phyloP scores from a whole-genome alignment of 2,329 filamentous ascomycete species.

The Shiraia bambusicola region DNA sequence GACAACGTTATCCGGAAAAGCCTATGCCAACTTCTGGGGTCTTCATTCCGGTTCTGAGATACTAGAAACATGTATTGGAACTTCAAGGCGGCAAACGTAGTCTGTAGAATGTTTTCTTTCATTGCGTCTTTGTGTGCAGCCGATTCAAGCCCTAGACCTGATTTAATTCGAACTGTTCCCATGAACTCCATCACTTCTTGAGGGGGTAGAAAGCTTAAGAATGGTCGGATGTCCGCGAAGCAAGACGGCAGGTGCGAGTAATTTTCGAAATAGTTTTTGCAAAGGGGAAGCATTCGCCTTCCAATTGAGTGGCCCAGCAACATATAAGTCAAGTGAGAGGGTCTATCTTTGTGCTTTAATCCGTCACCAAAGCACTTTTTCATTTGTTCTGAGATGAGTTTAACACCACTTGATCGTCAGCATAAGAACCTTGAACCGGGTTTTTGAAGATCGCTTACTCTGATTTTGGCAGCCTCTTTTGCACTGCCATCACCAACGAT shows the following conservation, averaged over 20 bases:
- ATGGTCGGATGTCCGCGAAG: slow-evolving; percentile 32
- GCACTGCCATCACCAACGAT: slow-evolving; percentile 10
- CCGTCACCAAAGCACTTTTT: slow-evolving; percentile 15
- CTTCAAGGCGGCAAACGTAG: slow-evolving; percentile 25
- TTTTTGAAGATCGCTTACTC: slow-evolving; percentile 11
- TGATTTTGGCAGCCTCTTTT: slow-evolving; percentile 2
- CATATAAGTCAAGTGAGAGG: slow-evolving; percentile 19
- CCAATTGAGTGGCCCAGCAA: slow-evolving; percentile 11
- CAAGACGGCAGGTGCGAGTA: slow-evolving; percentile 24
- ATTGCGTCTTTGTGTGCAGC: neutral
- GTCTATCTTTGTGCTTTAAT: slow-evolving; percentile 13
- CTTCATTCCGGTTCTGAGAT: slow-evolving; percentile 10
- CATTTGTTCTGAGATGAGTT: slow-evolving; percentile 9
- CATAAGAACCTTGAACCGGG: neutral
- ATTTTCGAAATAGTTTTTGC: slow-evolving; percentile 26
- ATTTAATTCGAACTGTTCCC: slow-evolving; percentile 8
- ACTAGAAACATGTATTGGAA: slow-evolving; percentile 31
- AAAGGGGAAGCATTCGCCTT: slow-evolving; percentile 14
- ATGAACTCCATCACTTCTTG: slow-evolving; percentile 20
- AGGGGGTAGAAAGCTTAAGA: slow-evolving; percentile 18
- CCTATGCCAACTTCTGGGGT: neutral
- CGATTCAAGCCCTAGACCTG: slow-evolving; percentile 1
- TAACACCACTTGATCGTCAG: slow-evolving; percentile 8
- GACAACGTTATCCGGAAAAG: slow-evolving; percentile 8
- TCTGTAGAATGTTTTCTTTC: slow-evolving; percentile 15